A percentile compares a stretch with the other conserved stretches of the same genome.
These are phyloP conservation scores for Phytophthora capsici DNA, from an alignment of 352 stramenopile species.

Conservation along the genomic window DNA sequence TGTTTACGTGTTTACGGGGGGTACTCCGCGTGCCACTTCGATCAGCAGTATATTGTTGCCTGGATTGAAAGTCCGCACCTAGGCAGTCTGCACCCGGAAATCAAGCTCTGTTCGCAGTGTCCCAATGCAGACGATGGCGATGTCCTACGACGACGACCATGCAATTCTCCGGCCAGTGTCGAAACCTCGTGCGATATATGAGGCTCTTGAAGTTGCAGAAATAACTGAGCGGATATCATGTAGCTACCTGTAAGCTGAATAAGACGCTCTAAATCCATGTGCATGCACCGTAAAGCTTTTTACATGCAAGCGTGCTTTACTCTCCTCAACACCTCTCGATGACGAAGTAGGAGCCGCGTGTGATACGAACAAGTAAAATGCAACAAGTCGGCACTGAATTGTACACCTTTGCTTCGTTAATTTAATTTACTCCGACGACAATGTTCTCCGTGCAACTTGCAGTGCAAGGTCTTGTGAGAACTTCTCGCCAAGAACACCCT, in stretches of 20 bases:
- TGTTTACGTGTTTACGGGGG: conserved; percentile 6
- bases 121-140: background rate
- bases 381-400: too few species aligned
- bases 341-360: too few species aligned
- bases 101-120: conserved; percentile 9
- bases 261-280: too few species aligned
- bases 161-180: background rate
- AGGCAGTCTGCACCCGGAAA: background rate
- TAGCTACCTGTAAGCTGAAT: conserved; percentile 4
- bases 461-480: background rate
- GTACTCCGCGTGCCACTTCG: conserved; percentile 6
- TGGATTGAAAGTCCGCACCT: conserved; percentile 1
- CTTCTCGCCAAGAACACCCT: background rate
- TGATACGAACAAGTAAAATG: too few species aligned
- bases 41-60: conserved; percentile 1
- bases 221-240: conserved; percentile 4
- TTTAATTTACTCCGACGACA: too few species aligned
- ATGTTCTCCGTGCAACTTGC: too few species aligned
- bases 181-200: conserved; percentile 1
- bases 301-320: too few species aligned
- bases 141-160: background rate
- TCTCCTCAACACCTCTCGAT: too few species aligned
- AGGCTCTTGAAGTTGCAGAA: background rate
- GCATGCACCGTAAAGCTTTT: too few species aligned
- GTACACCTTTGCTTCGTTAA: too few species aligned